Conservation (phyloP, 2,329 filamentous ascomycete species). For the Nigrospora osmanthi region DNA sequence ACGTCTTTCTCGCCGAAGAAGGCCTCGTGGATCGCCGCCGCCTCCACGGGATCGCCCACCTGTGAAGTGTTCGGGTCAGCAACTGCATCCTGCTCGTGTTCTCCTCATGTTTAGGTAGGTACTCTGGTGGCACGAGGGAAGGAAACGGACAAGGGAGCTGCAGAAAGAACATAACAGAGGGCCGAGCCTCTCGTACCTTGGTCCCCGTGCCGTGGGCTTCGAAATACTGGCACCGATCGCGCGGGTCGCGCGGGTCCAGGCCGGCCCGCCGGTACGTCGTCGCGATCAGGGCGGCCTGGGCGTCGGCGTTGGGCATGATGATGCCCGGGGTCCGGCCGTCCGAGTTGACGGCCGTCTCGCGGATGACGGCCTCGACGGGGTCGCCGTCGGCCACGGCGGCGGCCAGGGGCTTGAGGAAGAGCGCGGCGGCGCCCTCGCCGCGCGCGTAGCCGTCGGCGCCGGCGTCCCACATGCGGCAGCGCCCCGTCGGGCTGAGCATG, state of each 20-base stretch:
- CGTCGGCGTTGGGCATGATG: conserved; percentile 40
- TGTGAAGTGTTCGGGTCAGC: no score
- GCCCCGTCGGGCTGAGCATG: conserved; percentile 35
- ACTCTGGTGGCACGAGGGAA: no score
- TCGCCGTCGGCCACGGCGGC: conserved; percentile 43
- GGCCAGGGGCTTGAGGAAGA: conserved; percentile 43
- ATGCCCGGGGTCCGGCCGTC: conserved; percentile 46
- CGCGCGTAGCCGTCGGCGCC: conserved; percentile 47
- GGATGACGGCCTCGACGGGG: conserved; percentile 35
- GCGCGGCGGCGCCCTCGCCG: conserved; percentile 44
- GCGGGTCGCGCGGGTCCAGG: conserved; percentile 21
- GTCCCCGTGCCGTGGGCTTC: conserved; percentile 37
- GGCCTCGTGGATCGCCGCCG: conserved; percentile 31
- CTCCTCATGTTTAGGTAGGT: no score
- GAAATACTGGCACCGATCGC: conserved; percentile 36
- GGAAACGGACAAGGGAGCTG: no score
- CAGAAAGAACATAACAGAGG: no score
- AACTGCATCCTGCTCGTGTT: no score
- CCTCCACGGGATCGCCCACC: conserved; percentile 24
- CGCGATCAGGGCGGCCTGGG: conserved; percentile 36
- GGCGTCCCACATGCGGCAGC: conserved; percentile 40
- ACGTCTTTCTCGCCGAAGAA: conserved; percentile 22
- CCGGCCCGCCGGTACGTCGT: conserved; percentile 34
- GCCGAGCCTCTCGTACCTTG: conserved; percentile 22
- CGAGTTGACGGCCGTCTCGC: conserved; percentile 37